These are phyloP conservation scores for Chlorella sorokiniana DNA, from an alignment of 139 green algal genomes.

Conservation along the genomic window DNA sequence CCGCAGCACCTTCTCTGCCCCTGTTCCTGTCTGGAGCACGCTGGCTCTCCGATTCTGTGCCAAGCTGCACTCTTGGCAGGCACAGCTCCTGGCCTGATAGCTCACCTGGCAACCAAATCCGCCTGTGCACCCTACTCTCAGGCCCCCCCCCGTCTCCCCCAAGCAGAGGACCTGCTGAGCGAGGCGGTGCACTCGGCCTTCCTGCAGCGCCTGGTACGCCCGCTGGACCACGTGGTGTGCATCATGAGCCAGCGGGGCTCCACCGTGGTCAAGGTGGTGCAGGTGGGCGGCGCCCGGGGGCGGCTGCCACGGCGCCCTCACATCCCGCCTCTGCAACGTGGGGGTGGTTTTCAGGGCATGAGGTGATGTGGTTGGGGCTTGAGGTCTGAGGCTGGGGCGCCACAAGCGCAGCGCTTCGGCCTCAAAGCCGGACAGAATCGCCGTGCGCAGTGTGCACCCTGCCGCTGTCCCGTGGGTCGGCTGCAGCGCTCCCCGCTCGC, in stretches of 20 bases:
- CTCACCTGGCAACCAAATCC: too few species aligned
- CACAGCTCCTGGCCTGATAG: not conserved
- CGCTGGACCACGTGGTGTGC: slow-evolving; percentile 75
- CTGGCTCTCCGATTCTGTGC: not conserved
- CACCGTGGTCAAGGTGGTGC: slow-evolving; percentile 56
- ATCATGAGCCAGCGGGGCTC: slow-evolving; percentile 59
- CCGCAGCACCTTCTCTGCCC: not conserved
- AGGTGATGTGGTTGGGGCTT: not conserved
- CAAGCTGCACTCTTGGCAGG: not conserved
- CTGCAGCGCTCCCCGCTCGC: not conserved
- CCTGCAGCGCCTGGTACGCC: slow-evolving; percentile 44
- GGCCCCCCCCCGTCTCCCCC: too few species aligned
- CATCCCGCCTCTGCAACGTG: too few species aligned
- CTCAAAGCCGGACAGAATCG: too few species aligned
- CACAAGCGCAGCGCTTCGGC: too few species aligned
- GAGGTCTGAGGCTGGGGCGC: too few species aligned
- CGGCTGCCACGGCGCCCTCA: too few species aligned
- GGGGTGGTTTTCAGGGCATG: not conserved
- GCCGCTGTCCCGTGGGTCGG: too few species aligned
- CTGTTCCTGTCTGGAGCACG: not conserved
- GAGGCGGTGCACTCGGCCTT: slow-evolving; percentile 51
- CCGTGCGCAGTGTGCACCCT: too few species aligned
- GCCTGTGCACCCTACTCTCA: too few species aligned
- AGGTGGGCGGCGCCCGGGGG: not conserved
- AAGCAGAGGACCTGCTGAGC: slow-evolving; percentile 40